A percentile compares a stretch with the other conserved stretches of the same genome.
phyloP scores from a whole-genome alignment of 192 early-diverging fungal species.

The Lobosporangium transversale region DNA sequence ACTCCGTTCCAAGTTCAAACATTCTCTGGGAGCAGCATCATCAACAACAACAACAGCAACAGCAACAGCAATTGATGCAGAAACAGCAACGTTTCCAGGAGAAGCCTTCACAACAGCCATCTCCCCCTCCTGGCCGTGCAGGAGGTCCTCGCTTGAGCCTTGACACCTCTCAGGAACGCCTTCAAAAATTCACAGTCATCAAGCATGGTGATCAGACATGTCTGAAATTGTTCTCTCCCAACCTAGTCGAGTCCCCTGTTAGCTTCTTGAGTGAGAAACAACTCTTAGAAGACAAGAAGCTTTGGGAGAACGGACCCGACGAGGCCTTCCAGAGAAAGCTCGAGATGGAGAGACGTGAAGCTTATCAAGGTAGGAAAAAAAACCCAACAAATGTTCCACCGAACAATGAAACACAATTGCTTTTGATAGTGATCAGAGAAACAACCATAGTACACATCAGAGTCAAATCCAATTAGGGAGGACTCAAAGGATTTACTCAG shows the following conservation, averaged over 20 bases:
- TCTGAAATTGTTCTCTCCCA: constrained; percentile 42
- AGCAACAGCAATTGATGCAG: constrained; percentile 2
- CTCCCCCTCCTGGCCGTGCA: constrained; percentile 2
- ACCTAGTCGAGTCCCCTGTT: constrained; percentile 40
- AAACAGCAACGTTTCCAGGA: constrained; percentile 14
- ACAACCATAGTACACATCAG: no score
- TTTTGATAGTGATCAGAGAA: no score
- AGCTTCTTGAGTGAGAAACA: constrained; percentile 29
- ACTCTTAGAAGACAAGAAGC: constrained; percentile 27
- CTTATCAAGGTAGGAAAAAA: constrained; percentile 17
- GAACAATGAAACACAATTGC: no score
- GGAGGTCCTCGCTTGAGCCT: constrained; percentile 31
- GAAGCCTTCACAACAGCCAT: not conserved
- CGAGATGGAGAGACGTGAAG: constrained; percentile 37
- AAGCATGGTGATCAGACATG: constrained; percentile 40
- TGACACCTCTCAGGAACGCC: constrained; percentile 41
- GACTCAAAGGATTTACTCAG: no score
- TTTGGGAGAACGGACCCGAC: constrained; percentile 48
- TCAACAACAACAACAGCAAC: constrained; percentile 22
- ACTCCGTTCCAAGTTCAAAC: constrained; percentile 28
- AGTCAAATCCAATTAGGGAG: no score
- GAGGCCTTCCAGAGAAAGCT: constrained; percentile 40
- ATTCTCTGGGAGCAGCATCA: constrained; percentile 40
- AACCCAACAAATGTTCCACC: no score
- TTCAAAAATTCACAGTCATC: constrained; percentile 22